Conservation (phyloP, 805 yeast species). For the Tetrapisispora iriomotensis region DNA sequence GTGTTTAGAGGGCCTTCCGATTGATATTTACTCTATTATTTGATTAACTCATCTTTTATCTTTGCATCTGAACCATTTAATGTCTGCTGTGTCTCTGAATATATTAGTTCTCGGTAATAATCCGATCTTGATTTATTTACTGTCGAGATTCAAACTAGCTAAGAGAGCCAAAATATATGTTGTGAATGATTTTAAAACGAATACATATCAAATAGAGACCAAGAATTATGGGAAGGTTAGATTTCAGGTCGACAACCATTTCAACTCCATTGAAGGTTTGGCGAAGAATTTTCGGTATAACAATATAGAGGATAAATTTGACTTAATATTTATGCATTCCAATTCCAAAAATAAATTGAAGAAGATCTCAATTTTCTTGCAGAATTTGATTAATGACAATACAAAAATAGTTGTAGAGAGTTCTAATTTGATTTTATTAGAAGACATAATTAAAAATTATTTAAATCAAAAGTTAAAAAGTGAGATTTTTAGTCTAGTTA, state of each 20-base stretch:
- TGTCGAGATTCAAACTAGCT: constrained; percentile 17
- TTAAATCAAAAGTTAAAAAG: constrained; percentile 22
- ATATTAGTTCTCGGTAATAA: constrained; percentile 17
- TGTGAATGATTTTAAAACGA: constrained; percentile 14
- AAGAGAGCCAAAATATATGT: constrained; percentile 14
- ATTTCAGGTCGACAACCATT: constrained; percentile 14
- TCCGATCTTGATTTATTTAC: constrained; percentile 18
- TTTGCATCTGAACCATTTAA: no score
- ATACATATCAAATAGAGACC: constrained; percentile 11
- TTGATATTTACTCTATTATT: no score
- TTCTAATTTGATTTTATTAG: constrained; percentile 58
- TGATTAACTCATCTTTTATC: no score
- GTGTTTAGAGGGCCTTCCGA: no score
- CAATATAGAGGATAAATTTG: constrained; percentile 21
- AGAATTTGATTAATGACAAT: constrained; percentile 33
- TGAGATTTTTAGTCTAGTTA: constrained; percentile 48
- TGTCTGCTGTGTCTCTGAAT: no score
- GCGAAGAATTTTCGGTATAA: constrained; percentile 2
- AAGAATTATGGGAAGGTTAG: constrained; percentile 10
- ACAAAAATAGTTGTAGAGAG: constrained; percentile 53
- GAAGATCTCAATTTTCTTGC: constrained; percentile 33
- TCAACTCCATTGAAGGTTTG: constrained; percentile 18
- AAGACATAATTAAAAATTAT: constrained; percentile 45
- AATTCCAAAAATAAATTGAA: background rate
- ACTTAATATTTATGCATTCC: constrained; percentile 34